Percentiles rank a stretch among this genome's conserved stretches.
These are phyloP conservation scores for Calonectria crousiana DNA, from an alignment of 2,329 filamentous ascomycete genomes.

Conservation along the genomic window DNA sequence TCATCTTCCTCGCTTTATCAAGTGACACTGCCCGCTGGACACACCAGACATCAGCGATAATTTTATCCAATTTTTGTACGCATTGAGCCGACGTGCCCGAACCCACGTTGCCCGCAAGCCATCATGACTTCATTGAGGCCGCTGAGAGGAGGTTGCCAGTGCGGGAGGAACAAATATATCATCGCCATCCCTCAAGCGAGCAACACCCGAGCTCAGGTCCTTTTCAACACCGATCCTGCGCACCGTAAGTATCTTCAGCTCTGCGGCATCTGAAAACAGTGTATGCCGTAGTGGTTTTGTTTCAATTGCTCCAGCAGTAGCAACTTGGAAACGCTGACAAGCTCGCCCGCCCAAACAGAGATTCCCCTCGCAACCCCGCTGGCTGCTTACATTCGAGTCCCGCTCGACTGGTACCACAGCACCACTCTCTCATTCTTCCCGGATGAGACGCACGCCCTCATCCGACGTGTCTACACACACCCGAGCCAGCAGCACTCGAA, in stretches of 20 bases:
- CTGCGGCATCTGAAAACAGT: not conserved
- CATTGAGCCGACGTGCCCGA: conserved; percentile 1
- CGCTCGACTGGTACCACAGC: conserved; percentile 83
- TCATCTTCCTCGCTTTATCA: not conserved
- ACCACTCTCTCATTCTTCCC: conserved; percentile 80
- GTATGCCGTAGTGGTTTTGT: not conserved
- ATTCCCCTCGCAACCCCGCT: conserved; percentile 78
- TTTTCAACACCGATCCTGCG: conserved; percentile 78
- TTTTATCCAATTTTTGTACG: not conserved
- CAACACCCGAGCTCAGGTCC: conserved; percentile 71
- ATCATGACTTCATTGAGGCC: conserved; percentile 64
- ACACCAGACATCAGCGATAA: not conserved
- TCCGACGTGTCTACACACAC: conserved; percentile 76
- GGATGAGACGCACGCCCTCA: conserved; percentile 78
- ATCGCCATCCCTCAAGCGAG: conserved; percentile 75
- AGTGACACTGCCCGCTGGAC: not conserved
- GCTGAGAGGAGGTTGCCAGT: conserved; percentile 84
- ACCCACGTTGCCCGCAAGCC: not conserved
- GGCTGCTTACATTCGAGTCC: conserved; percentile 85
- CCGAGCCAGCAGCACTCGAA: conserved; percentile 69
- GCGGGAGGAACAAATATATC: conserved; percentile 86
- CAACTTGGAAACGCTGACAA: conserved; percentile 4
- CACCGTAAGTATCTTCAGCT: conserved; percentile 73
- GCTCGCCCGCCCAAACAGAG: conserved; percentile 55
- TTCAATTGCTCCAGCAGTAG: conserved; percentile 1